Conservation (phyloP, 768 basidiomycete genomes). For the Postia placenta region DNA sequence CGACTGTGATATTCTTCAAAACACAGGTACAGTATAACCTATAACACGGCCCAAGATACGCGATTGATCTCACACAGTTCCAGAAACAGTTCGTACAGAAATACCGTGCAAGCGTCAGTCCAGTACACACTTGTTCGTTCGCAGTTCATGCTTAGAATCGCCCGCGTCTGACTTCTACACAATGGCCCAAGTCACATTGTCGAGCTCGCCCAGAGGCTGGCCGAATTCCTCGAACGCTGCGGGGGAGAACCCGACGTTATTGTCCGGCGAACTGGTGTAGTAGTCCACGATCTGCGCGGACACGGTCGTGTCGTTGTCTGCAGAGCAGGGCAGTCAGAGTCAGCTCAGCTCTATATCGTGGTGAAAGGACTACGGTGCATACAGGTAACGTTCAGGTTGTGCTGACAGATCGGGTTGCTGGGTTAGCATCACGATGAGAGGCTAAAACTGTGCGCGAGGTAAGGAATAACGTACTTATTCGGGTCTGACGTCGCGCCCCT, state of each 20-base stretch:
- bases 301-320: slow-evolving; percentile 21
- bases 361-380: slow-evolving; percentile 8
- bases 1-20: too few relatives aligned
- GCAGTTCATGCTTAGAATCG: not conserved
- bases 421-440: not conserved
- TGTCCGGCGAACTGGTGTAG: slow-evolving; percentile 6
- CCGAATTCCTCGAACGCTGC: slow-evolving; percentile 25
- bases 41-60: too few relatives aligned
- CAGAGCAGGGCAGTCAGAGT: not conserved
- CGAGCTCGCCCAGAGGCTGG: slow-evolving; percentile 22
- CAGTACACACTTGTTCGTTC: too few relatives aligned
- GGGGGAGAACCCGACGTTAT: slow-evolving; percentile 25
- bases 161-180: not conserved
- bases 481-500: slow-evolving; percentile 14
- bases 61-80: too few relatives aligned
- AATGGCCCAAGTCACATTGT: slow-evolving; percentile 24
- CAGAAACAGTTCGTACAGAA: too few relatives aligned
- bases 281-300: slow-evolving; percentile 28
- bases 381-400: slow-evolving; percentile 22
- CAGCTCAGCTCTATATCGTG: not conserved
- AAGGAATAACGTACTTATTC: slow-evolving; percentile 9
- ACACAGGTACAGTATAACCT: too few relatives aligned
- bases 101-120: too few relatives aligned
- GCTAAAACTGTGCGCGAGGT: not conserved
- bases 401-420: slow-evolving; percentile 30